Evolutionary conservation across 192 early-diverging fungal species (phyloP), one percentile per base, ranked within the genome.

Genomic region (Dispira simplex): DNA sequence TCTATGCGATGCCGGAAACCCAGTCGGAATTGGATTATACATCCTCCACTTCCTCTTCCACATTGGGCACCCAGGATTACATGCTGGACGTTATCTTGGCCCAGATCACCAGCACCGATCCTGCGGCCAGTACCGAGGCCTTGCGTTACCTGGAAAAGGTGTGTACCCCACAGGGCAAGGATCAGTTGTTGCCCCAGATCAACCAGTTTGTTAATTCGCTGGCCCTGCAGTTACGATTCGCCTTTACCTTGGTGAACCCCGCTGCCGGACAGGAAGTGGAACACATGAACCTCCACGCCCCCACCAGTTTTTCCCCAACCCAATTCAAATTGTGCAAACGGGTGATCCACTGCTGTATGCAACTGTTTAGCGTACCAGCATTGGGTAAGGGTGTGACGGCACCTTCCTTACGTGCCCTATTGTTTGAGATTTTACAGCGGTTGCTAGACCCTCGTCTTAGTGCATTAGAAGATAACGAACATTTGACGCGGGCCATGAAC

Each of bases 371-470:
- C 3, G 81, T 83, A 64, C 71, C 79, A 20, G 72, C 81, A 14
- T 70, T 93, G 49, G 89, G 93, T 0, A 63, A 65, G 39, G 73
- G 73, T 28, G 84, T 90, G 8, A 76, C 77, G 8, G 78, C 79
- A 26, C 80, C 84, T 14, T 62, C 86, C 0, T 65, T 99, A 14
- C 77, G 85, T 52, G 78, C 75, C 46, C 71, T 91, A 44, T 66
- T 95, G 5, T 76, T 85, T 39, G 90, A 95, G 68, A 72, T 97
- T 28, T 79, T 95, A 8, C 73, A 77, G 59, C 77, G 93, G 5
- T 65, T 97, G 46, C 71, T 92, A 28, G 92, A 99, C 68, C 88
- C 88, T 18, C 70, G 73, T 46, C 73, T 95, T 49, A 75, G 83
- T 25, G 64, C 48, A 16, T 56, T 83, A 2, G 85, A 89, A 46